Conservation (phyloP, 2,329 filamentous ascomycete species). For the Colletotrichum sublineola region DNA sequence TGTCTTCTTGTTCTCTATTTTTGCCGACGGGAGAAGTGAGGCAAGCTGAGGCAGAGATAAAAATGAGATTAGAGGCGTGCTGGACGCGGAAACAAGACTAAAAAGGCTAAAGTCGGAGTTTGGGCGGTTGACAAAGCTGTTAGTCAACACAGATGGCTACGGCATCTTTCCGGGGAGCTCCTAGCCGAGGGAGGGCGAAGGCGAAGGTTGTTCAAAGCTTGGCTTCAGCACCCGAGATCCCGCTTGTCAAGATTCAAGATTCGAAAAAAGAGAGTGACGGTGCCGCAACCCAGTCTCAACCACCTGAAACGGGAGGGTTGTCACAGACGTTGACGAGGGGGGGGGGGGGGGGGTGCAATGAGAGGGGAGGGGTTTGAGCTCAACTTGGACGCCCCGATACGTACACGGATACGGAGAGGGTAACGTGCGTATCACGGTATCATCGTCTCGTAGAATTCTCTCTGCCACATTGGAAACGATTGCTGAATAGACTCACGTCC, state of each 20-base stretch:
- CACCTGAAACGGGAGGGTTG: conserved; percentile 43
- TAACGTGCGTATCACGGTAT: background rate
- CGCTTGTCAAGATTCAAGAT: conserved; percentile 36
- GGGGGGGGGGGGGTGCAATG: background rate
- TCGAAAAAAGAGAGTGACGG: background rate
- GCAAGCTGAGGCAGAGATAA: no score
- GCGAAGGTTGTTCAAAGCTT: conserved; percentile 3
- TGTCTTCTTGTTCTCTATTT: background rate
- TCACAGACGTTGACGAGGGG: conserved; percentile 38
- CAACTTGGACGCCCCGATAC: background rate
- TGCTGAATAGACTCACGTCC: background rate
- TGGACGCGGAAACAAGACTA: background rate
- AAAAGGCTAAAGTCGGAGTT: conserved; percentile 19
- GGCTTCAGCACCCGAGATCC: conserved; percentile 31
- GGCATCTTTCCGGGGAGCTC: conserved; percentile 18
- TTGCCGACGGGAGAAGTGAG: background rate
- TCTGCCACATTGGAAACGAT: background rate
- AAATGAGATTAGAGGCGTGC: background rate
- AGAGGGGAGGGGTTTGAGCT: background rate
- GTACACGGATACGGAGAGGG: background rate
- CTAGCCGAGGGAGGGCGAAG: background rate
- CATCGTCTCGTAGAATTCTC: background rate
- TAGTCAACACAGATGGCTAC: conserved; percentile 24
- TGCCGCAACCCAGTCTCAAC: conserved; percentile 19
- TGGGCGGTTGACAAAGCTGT: conserved; percentile 36